These are phyloP conservation scores for Primulina tabacum DNA, from an alignment of 257 asterid genomes.

Conservation along the genomic window DNA sequence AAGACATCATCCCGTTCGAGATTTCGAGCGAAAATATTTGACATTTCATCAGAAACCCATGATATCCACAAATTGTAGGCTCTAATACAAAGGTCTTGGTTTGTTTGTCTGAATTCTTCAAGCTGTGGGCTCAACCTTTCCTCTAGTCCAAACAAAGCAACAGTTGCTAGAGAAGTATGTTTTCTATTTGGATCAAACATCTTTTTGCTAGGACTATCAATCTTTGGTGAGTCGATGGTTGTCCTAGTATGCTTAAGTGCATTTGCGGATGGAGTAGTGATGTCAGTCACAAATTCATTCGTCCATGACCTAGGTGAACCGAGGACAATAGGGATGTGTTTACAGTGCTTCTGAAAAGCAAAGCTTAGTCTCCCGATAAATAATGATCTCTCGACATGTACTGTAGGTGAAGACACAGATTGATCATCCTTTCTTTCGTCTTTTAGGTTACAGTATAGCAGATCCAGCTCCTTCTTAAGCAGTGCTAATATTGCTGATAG, in stretches of 20 bases:
- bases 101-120: constrained; percentile 66
- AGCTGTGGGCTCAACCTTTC: constrained; percentile 83
- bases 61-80: constrained; percentile 91
- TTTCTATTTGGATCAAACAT: constrained; percentile 62
- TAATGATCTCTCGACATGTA: constrained; percentile 81
- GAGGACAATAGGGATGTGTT: constrained; percentile 80
- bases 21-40: constrained; percentile 51
- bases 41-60: constrained; percentile 83
- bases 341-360: constrained; percentile 92
- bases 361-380: constrained; percentile 87
- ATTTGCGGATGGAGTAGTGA: constrained; percentile 36
- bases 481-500: constrained; percentile 62
- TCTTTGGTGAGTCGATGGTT: constrained; percentile 42
- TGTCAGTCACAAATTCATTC: constrained; percentile 41
- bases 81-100: constrained; percentile 71
- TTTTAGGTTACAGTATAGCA: constrained; percentile 48
- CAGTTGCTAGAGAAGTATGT: constrained; percentile 55
- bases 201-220: constrained; percentile 62
- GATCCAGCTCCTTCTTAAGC: constrained; percentile 70
- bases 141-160: constrained; percentile 75
- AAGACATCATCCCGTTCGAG: constrained; percentile 77
- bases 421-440: constrained; percentile 40
- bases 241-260: constrained; percentile 41
- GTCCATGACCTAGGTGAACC: constrained; percentile 98
- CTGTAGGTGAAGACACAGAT: constrained; percentile 48